Evolutionary conservation across 352 stramenopile species (phyloP), one percentile per base, ranked within the genome.

Genomic region (Globisporangium ultimum): DNA sequence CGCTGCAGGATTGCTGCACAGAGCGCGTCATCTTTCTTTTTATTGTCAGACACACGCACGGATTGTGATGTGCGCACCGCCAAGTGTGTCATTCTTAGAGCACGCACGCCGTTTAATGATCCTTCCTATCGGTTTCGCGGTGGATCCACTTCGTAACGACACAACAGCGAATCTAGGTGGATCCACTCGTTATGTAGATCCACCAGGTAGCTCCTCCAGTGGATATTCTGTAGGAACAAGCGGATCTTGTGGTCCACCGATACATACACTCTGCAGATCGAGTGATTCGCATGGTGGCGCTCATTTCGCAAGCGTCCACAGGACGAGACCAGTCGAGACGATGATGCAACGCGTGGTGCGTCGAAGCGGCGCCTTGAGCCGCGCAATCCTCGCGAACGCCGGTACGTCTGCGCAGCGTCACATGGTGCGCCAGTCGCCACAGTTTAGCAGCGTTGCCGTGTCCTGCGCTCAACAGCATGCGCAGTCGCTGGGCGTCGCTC

Each of bases 341-440:
- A 53, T 46, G 8, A 60, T 65, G 59, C 60, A 52, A 22, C 60
- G 54, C 52, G 38, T 58, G 21, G 40, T 48, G 32, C 54, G 42
- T n/a, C 28, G 36, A 22, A 28, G 43, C 42, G 22, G 6, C 14
- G 40, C 21, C 11, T 9, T 55, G 48, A 24, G 51, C 14, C 51
- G 45, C 46, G 55, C 43, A 22, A 17, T 32, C 24, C 24, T 54
- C 28, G 24, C 24, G 18, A 28, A 47, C 38, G 41, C 53, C 12
- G 15, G 28, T 22, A n/a, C 34, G 12, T 20, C 42, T 40, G 14
- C 10, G 43, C 51, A 48, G 40, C 58, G 24, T 32, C 24, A 17
- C 38, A 8, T 43, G 38, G 38, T 43, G 38, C 38, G 10, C 38
- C 38, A 43, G 38, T 17, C 38, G 38, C 38, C 8, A 43, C 38